Evolutionary conservation across 345 rosid genomes (phyloP), one percentile per base, ranked within the genome.

Genomic region (Hibiscus tridactylites): DNA sequence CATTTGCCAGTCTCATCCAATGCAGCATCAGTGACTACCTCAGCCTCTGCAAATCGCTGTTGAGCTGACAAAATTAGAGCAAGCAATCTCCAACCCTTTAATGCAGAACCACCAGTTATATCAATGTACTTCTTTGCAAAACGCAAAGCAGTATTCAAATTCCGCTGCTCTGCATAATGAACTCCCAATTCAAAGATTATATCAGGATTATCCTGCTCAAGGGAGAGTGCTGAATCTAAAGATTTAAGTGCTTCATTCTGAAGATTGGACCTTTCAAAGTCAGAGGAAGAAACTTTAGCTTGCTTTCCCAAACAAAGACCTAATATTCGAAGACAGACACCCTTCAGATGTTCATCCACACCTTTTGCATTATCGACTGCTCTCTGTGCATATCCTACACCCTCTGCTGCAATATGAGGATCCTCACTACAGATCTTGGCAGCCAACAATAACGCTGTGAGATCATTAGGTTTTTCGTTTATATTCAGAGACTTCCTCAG

Each of bases 21-120:
- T 76, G 97, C 96, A 73, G 97, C 98, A 79, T 86, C 96, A 5
- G 81, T 90, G 47, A 94, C 97, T 62, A 88, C 91, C 77, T 87
- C 92, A 75, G 98, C 91, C 85, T 90, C 96, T 4, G 96, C 73
- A 76, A 86, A 90, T 75, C 90, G 81, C 59, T 90, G 96, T 63
- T 91, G 97, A 77, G 97, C 97, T 0, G 97, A 88, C 79, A 94
- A 80, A 79, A 91, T 88, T 68, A 90, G 85, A 29, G 90, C 86
- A 6, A 91, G 90, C 44, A 94, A 81, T 73, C 95, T 88, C 98
- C 98, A 94, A 35, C 98, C 98, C 75, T 90, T 91, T 61, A 87
- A 79, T 59, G 85, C 54, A 1, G 96, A 90, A 12, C 98, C 98
- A 54, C 95, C 96, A 0, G 97, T 94, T 39, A 83, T 82, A 83